Evolutionary conservation across 345 rosid species (phyloP).

Genomic region (Aquilaria sinensis): DNA sequence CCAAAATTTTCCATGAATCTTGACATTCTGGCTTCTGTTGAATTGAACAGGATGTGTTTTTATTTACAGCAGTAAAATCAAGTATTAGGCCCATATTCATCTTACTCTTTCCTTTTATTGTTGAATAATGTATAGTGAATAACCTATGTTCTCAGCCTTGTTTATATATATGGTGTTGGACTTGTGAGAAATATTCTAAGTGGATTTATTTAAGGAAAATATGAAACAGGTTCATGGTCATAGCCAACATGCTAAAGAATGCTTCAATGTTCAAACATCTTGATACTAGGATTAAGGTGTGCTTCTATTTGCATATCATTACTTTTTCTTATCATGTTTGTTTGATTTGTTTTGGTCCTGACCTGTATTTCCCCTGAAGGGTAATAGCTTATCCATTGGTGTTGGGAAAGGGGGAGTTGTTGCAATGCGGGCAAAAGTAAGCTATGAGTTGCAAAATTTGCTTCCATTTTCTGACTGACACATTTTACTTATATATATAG

Average conservation of each 20-base stretch:
- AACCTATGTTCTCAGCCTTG: no score
- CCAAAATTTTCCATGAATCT: no score
- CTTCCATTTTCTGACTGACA: neutral
- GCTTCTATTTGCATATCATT: slow-evolving; percentile 3
- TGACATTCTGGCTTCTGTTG: slow-evolving; percentile 2
- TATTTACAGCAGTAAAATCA: slow-evolving; percentile 96
- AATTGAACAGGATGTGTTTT: slow-evolving; percentile 77
- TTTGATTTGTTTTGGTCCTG: neutral
- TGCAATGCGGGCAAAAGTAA: slow-evolving; percentile 88
- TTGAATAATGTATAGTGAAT: no score
- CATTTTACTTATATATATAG: neutral
- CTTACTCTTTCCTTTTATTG: neutral
- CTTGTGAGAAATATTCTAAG: neutral
- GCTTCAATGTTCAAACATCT: slow-evolving; percentile 97
- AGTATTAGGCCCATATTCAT: slow-evolving; percentile 25
- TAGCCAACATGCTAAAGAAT: slow-evolving; percentile 98
- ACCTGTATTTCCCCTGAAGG: slow-evolving; percentile 40
- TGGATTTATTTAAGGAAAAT: slow-evolving; percentile 3
- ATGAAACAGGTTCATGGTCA: slow-evolving; percentile 85
- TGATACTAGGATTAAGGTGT: slow-evolving; percentile 80
- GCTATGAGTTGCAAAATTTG: slow-evolving; percentile 5
- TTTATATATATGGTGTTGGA: neutral
- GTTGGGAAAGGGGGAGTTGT: slow-evolving; percentile 91
- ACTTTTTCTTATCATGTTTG: neutral
- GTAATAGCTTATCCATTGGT: slow-evolving; percentile 82